These are phyloP conservation scores for Globisporangium orthogonon DNA, from an alignment of 352 stramenopile species.

Conservation along the genomic window DNA sequence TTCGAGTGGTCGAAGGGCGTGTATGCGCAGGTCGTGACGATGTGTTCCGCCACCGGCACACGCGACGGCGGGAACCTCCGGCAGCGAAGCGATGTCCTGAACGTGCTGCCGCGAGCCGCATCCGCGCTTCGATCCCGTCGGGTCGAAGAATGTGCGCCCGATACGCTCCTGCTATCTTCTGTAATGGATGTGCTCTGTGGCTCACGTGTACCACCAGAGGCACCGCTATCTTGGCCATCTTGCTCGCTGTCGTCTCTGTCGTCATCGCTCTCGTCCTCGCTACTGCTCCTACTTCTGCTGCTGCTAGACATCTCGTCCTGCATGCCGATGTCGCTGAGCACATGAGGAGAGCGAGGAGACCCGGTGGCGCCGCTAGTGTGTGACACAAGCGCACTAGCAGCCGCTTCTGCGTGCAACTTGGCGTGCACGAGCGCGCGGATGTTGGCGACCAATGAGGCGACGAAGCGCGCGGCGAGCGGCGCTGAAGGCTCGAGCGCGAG, in stretches of 20 bases:
- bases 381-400: background rate
- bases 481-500: conserved; percentile 5
- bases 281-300: background rate
- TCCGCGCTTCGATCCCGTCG: background rate
- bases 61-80: conserved; percentile 35
- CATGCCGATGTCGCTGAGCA: background rate
- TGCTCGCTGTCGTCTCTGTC: background rate
- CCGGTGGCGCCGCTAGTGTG: background rate
- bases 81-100: conserved; percentile 29
- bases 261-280: background rate
- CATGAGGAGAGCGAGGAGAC: background rate
- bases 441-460: conserved; percentile 6
- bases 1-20: conserved; percentile 26
- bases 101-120: conserved; percentile 14
- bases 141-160: background rate
- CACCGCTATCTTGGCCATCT: background rate
- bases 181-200: too few species aligned
- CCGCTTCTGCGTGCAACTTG: conserved; percentile 15
- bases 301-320: background rate
- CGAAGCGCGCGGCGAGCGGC: conserved; percentile 18
- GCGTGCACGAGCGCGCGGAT: conserved; percentile 15
- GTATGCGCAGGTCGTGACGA: conserved; percentile 22
- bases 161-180: too few species aligned
- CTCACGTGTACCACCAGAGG: background rate
- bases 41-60: conserved; percentile 21